Evolutionary conservation across 2,329 filamentous ascomycete genomes (phyloP).

Genomic region (Beauveria australis): DNA sequence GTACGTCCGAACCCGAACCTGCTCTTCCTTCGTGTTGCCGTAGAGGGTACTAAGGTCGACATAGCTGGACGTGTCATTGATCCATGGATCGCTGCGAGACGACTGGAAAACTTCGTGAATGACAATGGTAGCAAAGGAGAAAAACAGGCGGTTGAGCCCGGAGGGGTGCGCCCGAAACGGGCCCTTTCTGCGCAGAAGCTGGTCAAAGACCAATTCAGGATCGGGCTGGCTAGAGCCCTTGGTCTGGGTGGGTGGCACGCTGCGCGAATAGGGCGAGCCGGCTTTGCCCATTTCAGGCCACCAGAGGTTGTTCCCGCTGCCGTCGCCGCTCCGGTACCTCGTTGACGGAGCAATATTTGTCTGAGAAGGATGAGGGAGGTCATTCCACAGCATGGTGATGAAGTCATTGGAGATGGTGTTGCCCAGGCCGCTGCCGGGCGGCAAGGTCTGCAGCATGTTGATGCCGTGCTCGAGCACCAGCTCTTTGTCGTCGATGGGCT

Average conservation of each 20-base stretch:
- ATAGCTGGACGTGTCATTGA: conserved; percentile 30
- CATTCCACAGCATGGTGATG: too few relatives aligned
- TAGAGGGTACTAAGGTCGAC: conserved; percentile 39
- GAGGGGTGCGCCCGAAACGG: neutral
- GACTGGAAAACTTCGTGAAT: conserved; percentile 39
- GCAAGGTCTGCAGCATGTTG: too few relatives aligned
- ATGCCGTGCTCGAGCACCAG: too few relatives aligned
- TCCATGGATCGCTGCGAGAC: conserved; percentile 17
- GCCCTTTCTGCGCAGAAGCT: neutral
- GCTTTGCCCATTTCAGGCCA: neutral
- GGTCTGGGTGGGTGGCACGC: too few relatives aligned
- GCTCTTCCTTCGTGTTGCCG: conserved; percentile 41
- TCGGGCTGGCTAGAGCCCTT: neutral
- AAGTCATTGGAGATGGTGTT: too few relatives aligned
- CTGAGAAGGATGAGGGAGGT: too few relatives aligned
- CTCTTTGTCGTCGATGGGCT: too few relatives aligned
- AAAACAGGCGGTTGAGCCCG: conserved; percentile 21
- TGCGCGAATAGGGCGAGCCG: conserved; percentile 11
- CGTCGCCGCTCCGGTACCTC: neutral
- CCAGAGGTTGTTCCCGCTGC: neutral
- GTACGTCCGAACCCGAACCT: conserved; percentile 33
- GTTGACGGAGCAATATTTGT: too few relatives aligned
- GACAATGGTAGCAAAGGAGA: conserved; percentile 38
- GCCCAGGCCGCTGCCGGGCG: too few relatives aligned
- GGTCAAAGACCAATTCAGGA: neutral